These are phyloP conservation scores for Quercus suber DNA, from an alignment of 306 rosid species.

Conservation along the genomic window DNA sequence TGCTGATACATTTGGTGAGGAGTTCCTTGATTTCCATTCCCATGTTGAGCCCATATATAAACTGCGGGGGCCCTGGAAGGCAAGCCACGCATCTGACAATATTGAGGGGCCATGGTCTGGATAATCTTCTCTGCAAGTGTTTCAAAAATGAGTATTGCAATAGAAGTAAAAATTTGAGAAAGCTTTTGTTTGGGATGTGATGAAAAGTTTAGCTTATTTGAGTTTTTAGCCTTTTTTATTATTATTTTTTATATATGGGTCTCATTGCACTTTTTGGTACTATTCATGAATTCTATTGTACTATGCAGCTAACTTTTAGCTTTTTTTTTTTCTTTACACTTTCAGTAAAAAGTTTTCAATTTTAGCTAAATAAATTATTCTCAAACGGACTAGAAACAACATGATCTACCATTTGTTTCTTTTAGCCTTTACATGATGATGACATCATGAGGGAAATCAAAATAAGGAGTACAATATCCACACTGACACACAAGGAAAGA, in stretches of 20 bases:
- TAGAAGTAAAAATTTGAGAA: slow-evolving; percentile 2
- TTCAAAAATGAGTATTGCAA: background rate
- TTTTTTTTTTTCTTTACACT: too few species aligned
- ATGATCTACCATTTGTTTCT: background rate
- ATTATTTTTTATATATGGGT: too few species aligned
- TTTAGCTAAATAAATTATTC: fast-evolving
- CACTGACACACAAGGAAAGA: too few species aligned
- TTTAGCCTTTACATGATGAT: background rate
- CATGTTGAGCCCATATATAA: slow-evolving; percentile 79
- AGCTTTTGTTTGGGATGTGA: background rate
- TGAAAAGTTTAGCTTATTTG: too few species aligned
- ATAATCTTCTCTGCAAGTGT: slow-evolving; percentile 51
- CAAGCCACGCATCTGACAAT: slow-evolving; percentile 87
- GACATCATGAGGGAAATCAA: background rate
- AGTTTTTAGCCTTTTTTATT: too few species aligned
- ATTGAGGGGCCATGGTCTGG: slow-evolving; percentile 70
- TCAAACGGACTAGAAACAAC: background rate
- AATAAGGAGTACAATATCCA: background rate
- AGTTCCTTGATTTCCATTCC: slow-evolving; percentile 85
- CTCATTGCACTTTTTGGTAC: fast-evolving
- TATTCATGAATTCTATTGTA: too few species aligned
- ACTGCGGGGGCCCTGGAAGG: slow-evolving; percentile 63
- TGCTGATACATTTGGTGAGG: slow-evolving; percentile 54
- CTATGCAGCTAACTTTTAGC: too few species aligned
- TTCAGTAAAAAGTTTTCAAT: too few species aligned